Base-by-base conservation (phyloP, 345 rosid genomes). In the Kandelia obovata region DNA sequence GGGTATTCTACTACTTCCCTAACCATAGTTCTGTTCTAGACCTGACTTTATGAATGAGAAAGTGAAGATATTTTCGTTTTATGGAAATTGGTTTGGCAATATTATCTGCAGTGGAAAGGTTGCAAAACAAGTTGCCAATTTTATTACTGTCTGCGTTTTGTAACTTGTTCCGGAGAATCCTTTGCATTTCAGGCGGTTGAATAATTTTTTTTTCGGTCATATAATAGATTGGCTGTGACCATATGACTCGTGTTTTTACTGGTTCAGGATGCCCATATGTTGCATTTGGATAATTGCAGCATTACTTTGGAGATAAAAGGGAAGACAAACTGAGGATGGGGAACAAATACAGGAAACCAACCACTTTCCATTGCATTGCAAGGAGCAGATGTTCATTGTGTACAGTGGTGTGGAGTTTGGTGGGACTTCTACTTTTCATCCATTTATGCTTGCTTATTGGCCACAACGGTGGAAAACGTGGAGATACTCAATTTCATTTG, bases 261-360 rank as follows among this genome's bases (percentile, higher is more conserved):
- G 56, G 62, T 71, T 82, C 63, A 53, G 83, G 80, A 83, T 84
- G 79, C 74, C 79, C 77, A 69, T 70, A 75, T 78, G 81, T 84
- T 84, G 75, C 70, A 72, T 84, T 80, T 76, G 78, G 74, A 75
- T 82, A 80, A 73, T 68, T 79, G 88, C 91, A 84, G 92, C 83
- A 72, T 78, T 83, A 59, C 83, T 68, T 83, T 74, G 84, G 82
- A 77, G 85, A 79, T 79, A 83, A 80, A 81, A 73, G 80, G 72
- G 83, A 78, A 83, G 68, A 78, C 72, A 80, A 74, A 76, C 86
- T 89, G 96, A 84, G 85, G 87, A 74, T 82, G 83, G 88, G 88
- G 86, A 86, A 81, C 88, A 85, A 85, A 86, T 75, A 83, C 90
- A 83, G 83, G 84, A 92, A 84, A 84, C 66, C 92, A 81, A 87